Base-by-base conservation (phyloP, 345 rosid species). In the Trapa incisa region DNA sequence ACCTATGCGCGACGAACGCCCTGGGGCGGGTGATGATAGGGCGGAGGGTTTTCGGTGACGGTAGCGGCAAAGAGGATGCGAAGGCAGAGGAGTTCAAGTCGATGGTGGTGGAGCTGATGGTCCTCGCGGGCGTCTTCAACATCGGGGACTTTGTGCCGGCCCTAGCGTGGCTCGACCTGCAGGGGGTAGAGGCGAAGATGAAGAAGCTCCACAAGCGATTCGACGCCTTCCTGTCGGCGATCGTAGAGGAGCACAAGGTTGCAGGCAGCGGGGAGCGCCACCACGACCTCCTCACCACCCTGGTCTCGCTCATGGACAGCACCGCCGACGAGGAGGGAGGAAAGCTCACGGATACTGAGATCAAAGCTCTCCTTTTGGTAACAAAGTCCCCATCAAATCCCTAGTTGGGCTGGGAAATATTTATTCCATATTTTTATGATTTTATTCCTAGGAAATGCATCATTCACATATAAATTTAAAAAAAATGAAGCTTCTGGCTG, bases 51-150 rank as follows among this genome's bases (percentile, higher is more conserved):
- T 90, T 93, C 66, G 84, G 89, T 0, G 85, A 84, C 75, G 86
- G 85, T 0, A 77, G 70, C 42, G 83, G 83, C n/a, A 76, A 71
- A 0, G 75, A 76, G 0, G 98, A 90, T 70, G 68, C 79, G 0
- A 77, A 84, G 75, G 98, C 98, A 0, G 90, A 88, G 1, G 96
- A 90, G 69, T 93, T 93, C 75, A 87, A 92, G 71, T 79, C 89
- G 0, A 93, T 90, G 98, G 97, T 90, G 68, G 85, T 87, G 74
- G 97, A 93, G 80, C 50, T 87, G 74, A 90, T 90, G 98, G 80
- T 71, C 52, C 70, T 90, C 48, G 96, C 92, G 0, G 98, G 97
- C 32, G 88, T 87, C 2, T 85, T 93, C 71, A 90, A 93, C 80
- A 57, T 93, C 67, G 92, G 97, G 36, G 98, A 93, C 73, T 93